These are phyloP conservation scores for Lasiodiplodia hormozganensis DNA, from an alignment of 2,329 filamentous ascomycete species.

Conservation along the genomic window DNA sequence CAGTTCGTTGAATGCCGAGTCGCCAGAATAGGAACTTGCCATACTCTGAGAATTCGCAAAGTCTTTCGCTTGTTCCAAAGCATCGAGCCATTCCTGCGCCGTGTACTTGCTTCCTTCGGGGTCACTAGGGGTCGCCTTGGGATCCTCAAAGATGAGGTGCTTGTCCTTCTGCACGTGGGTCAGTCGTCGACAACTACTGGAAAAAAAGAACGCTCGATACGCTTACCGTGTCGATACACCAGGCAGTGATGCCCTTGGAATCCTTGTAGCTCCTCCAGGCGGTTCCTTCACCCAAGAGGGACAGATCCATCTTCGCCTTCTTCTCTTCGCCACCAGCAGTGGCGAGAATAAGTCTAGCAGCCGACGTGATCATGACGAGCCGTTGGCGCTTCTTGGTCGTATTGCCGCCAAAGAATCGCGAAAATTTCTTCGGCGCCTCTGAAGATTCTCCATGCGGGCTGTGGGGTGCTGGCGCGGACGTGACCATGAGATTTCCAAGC, in stretches of 20 bases:
- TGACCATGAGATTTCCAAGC: slow-evolving; percentile 86
- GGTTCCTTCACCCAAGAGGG: slow-evolving; percentile 77
- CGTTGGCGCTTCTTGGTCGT: slow-evolving; percentile 92
- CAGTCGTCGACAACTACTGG: neutral
- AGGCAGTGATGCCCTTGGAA: slow-evolving; percentile 84
- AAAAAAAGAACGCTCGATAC: neutral
- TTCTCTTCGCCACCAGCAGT: slow-evolving; percentile 95
- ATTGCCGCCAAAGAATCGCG: slow-evolving; percentile 90
- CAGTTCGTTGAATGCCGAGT: slow-evolving; percentile 52
- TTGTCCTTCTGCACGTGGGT: slow-evolving; percentile 72
- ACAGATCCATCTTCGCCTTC: slow-evolving; percentile 89
- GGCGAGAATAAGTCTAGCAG: slow-evolving; percentile 86
- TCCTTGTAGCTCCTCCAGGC: slow-evolving; percentile 82
- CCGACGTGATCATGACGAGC: slow-evolving; percentile 93
- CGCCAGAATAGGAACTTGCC: slow-evolving; percentile 68
- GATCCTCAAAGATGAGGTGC: slow-evolving; percentile 92
- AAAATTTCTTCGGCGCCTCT: slow-evolving; percentile 81
- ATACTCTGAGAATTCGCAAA: slow-evolving; percentile 78
- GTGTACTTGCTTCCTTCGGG: slow-evolving; percentile 70
- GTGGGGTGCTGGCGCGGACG: slow-evolving; percentile 77
- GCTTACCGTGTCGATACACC: slow-evolving; percentile 93
- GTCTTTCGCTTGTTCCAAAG: slow-evolving; percentile 84
- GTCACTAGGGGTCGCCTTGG: slow-evolving; percentile 73
- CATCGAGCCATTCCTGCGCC: slow-evolving; percentile 91
- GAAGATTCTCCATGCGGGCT: slow-evolving; percentile 67